Conservation (phyloP, 208 protist genomes). For the Leishmania arabica region DNA sequence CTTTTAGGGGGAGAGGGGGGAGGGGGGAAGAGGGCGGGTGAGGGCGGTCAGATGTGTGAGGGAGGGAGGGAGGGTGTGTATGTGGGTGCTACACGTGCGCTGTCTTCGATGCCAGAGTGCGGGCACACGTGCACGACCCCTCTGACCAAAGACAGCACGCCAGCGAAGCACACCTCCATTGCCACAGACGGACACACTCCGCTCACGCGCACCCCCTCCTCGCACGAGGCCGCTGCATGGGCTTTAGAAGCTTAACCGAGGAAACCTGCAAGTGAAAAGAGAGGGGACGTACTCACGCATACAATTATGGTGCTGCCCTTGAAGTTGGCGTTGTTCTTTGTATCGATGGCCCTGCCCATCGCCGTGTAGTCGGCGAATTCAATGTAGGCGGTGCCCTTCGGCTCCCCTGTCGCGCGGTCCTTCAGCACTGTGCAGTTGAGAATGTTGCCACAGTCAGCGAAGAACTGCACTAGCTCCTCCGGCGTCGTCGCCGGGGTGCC, state of each 20-base stretch:
- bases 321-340: constrained; percentile 85
- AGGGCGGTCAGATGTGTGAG: neutral
- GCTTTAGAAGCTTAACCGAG: neutral
- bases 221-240: neutral
- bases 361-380: constrained; percentile 80
- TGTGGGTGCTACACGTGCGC: neutral
- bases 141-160: neutral
- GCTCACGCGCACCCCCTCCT: neutral
- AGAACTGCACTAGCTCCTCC: constrained; percentile 85
- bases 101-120: neutral
- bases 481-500: constrained; percentile 65
- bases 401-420: constrained; percentile 75
- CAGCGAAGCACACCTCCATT: neutral
- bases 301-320: constrained; percentile 89
- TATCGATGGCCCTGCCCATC: constrained; percentile 85
- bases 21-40: constrained; percentile 6
- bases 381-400: constrained; percentile 87
- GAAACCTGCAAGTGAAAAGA: constrained; percentile 10
- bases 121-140: neutral
- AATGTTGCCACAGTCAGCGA: constrained; percentile 76
- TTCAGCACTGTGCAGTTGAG: constrained; percentile 85
- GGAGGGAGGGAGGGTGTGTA: neutral
- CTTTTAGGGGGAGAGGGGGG: neutral
- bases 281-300: constrained; percentile 56
- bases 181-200: neutral